Evolutionary conservation across 208 protist species (phyloP).

Genomic region (Trypanosoma avium): DNA sequence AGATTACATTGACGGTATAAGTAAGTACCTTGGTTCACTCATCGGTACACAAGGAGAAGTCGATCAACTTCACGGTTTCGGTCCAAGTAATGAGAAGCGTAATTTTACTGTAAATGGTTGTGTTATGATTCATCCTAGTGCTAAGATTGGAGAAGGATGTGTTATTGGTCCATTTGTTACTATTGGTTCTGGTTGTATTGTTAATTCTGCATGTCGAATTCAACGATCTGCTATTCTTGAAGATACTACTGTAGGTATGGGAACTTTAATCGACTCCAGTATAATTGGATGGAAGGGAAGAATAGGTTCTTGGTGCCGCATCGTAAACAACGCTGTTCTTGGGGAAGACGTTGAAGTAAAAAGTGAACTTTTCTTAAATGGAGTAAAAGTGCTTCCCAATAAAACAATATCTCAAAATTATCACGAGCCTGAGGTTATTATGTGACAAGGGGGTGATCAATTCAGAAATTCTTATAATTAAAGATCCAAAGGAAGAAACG

Average conservation of each 20-base stretch:
- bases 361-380: constrained; percentile 93
- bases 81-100: constrained; percentile 15
- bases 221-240: constrained; percentile 86
- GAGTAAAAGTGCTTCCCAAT: constrained; percentile 93
- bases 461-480: neutral
- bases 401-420: constrained; percentile 91
- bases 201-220: constrained; percentile 90
- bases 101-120: constrained; percentile 70
- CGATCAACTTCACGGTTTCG: constrained; percentile 36
- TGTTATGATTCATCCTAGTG: constrained; percentile 87
- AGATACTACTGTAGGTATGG: constrained; percentile 74
- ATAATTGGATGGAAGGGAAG: constrained; percentile 97
- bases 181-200: constrained; percentile 93
- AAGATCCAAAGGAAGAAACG: neutral
- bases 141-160: constrained; percentile 90
- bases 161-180: constrained; percentile 95
- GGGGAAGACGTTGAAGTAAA: constrained; percentile 95
- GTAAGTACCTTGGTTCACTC: constrained; percentile 85
- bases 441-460: constrained; percentile 45
- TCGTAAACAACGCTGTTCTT: constrained; percentile 94
- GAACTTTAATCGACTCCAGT: constrained; percentile 80
- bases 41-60: constrained; percentile 30
- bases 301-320: constrained; percentile 91
- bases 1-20: constrained; percentile 92
- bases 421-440: constrained; percentile 89